Evolutionary conservation across 306 rosid genomes (phyloP), one percentile per base, ranked within the genome.

Genomic region (Delonix regia): DNA sequence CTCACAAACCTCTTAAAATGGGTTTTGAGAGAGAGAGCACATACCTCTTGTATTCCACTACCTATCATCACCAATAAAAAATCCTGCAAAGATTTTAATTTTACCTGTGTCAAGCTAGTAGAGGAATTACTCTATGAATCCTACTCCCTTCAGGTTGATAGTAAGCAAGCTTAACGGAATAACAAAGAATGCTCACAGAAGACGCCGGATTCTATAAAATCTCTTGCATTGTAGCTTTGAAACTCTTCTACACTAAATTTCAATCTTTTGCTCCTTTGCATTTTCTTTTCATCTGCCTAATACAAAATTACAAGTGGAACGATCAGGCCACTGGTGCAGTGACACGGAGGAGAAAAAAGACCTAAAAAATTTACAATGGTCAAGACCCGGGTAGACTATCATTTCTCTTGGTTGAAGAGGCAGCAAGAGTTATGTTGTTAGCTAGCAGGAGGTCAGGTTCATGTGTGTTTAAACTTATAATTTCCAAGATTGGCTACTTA

Each of bases 231-330:
- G 74, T 68, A 18, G 19, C 25, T 25, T 12, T 60, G 33, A 38
- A 79, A 82, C 78, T 63, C 79, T 74, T 85, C 78, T 77, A 81
- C 83, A 82, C 45, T 73, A 75, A 82, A 67, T 73, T 47, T 75
- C 65, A 81, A 78, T 36, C 48, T 71, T 83, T 66, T 78, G 51
- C 77, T 78, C 78, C 85, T 82, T 30, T 76, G 74, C 86, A 78
- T 82, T 83, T 78, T 69, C 84, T 80, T 76, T 83, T 84, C 77
- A 80, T 74, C 57, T 79, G 77, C 78, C 59, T 65, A 42, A 63
- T 78, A 84, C 76, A 78, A 87, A 79, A 82, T 81, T 88, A 86
- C 88, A 87, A 24, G 85, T 75, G 82, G 87, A 80, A 79, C 78
- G 72, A 79, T 44, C 59, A 76, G 22, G 80, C 83, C 73, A 75